A percentile compares a stretch with the other conserved stretches of the same genome.
Conservation (phyloP, 352 stramenopile species). For the Globisporangium takayamanum region DNA sequence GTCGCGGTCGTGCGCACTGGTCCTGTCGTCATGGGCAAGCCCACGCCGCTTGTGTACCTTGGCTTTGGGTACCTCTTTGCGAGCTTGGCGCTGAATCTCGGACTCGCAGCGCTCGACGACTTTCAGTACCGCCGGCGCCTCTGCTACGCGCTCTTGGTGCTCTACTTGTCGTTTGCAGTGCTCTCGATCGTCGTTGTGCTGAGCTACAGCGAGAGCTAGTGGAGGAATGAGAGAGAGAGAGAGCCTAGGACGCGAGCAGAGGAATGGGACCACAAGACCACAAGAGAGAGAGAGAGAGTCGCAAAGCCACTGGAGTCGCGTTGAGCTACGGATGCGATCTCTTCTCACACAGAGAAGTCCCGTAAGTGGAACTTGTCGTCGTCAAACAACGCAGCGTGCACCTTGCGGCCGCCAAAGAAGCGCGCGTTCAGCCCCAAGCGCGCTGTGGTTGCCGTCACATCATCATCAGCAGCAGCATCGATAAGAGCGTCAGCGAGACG, state of each 20-base stretch:
- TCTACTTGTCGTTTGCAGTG: constrained; percentile 62
- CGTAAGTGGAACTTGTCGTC: constrained; percentile 65
- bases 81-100: constrained; percentile 66
- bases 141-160: constrained; percentile 47
- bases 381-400: constrained; percentile 79
- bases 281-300: not conserved
- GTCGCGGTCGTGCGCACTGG: constrained; percentile 51
- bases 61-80: constrained; percentile 58
- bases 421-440: constrained; percentile 75
- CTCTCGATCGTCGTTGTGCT: constrained; percentile 55
- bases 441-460: constrained; percentile 26
- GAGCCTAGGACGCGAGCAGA: not conserved
- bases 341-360: constrained; percentile 38
- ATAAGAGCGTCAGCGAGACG: not conserved
- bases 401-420: constrained; percentile 87
- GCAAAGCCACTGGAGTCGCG: not conserved
- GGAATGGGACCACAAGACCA: too few species aligned
- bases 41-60: constrained; percentile 57
- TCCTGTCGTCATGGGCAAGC: constrained; percentile 43
- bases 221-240: not conserved
- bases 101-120: constrained; percentile 36
- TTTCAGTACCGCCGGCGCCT: constrained; percentile 56
- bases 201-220: constrained; percentile 7
- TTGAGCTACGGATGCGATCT: not conserved
- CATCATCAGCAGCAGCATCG: not conserved